Base-by-base conservation (phyloP, 768 basidiomycete species). In the Kwoniella botswanensis region DNA sequence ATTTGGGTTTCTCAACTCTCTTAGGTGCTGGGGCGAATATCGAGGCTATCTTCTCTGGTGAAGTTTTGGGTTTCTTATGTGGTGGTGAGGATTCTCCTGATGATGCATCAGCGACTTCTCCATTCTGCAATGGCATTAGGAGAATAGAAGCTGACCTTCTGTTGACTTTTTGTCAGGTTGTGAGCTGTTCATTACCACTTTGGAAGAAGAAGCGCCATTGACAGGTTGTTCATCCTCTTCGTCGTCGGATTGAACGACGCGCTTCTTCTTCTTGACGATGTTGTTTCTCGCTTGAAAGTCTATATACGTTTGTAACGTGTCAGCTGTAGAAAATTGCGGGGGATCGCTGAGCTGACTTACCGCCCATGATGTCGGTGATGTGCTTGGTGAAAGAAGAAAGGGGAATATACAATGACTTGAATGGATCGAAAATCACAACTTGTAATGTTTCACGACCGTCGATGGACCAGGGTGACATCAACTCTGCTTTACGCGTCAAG, bases 231-330 rank as follows among this genome's bases (percentile, higher is more conserved):
- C 71, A 26, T 71, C 74, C 4, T 71, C 79, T 42, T 78, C 77
- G 5, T 75, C 74, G 54, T 78, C 77, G 11, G 77, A 75, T 53
- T 71, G 63, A 57, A 80, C 73, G 15, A 80, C 63, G 15, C 77
- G 75, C 69, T 78, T 80, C 65, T 76, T 77, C 70, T 76, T 72
- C 57, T 57, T 62, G 0, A 46, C 21, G 24, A 50, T 43, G 44
- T 70, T 35, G 18, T 22, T 41, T 57, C 74, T 76, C 35, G 74
- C 42, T 3, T 74, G 75, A 4, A 63, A 64, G 21, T 73, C 79
- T 35, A 43, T 35, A 24, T 74, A 72, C 24, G 4, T 75, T 44
- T 10, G 21, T 21, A 22, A 2, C n/a, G 35, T 9, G 22, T 63
- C 50, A 60, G 65, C 35, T 10, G 53, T 53, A 2, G 2, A 50